Percentiles rank a stretch among this genome's conserved stretches.
phyloP scores from a whole-genome alignment of 768 basidiomycete genomes.

The Mycena rosella region DNA sequence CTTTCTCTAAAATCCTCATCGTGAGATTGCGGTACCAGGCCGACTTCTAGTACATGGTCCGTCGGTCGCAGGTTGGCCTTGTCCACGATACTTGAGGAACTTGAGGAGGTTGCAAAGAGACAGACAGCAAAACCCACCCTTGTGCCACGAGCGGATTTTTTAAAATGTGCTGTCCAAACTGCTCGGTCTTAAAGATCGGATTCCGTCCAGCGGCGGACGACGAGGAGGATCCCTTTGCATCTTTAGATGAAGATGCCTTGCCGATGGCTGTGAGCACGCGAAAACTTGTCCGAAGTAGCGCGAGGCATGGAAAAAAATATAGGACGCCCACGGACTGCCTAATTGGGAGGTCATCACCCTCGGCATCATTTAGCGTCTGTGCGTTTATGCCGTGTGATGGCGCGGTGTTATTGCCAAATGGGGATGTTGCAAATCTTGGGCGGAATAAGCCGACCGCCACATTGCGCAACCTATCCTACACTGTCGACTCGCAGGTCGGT shows the following conservation, averaged over 20 bases:
- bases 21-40: constrained; percentile 98
- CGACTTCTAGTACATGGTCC: constrained; percentile 97
- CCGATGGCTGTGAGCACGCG: constrained; percentile 76
- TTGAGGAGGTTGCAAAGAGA: constrained; percentile 1
- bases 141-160: constrained; percentile 94
- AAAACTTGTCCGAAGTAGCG: constrained; percentile 82
- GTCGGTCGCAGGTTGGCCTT: constrained; percentile 94
- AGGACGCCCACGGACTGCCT: too few relatives aligned
- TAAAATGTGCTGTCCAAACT: constrained; percentile 97
- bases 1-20: constrained; percentile 91
- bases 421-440: too few relatives aligned
- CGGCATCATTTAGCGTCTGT: too few relatives aligned
- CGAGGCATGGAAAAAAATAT: constrained; percentile 70
- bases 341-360: constrained; percentile 3
- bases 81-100: constrained; percentile 42
- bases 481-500: too few relatives aligned
- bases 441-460: too few relatives aligned
- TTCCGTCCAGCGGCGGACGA: constrained; percentile 70
- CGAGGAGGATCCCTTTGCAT: constrained; percentile 52
- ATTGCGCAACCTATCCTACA: too few relatives aligned
- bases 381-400: too few relatives aligned
- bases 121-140: constrained; percentile 66
- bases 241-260: constrained; percentile 56
- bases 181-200: constrained; percentile 93
- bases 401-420: too few relatives aligned